Percentiles rank a stretch among this genome's conserved stretches.
Conservation (phyloP, 1,139 yeast genomes). For the Zygosaccharomyces pseudobailii region DNA sequence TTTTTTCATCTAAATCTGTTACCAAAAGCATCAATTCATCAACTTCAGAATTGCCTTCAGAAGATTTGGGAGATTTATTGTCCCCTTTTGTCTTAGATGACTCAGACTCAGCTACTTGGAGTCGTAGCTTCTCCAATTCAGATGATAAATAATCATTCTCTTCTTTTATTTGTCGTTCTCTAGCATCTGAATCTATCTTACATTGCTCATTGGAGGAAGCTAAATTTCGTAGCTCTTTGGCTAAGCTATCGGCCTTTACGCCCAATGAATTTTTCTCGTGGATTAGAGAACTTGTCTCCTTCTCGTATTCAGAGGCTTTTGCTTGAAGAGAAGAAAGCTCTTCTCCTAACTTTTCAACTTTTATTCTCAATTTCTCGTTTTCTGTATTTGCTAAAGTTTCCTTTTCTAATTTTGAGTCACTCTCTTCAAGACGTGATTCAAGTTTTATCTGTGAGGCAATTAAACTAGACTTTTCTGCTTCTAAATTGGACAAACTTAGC, state of each 20-base stretch:
- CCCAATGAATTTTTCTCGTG: slow-evolving; percentile 3
- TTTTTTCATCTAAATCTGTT: slow-evolving; percentile 69
- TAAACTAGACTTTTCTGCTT: background rate
- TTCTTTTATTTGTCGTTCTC: background rate
- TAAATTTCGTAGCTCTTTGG: slow-evolving; percentile 1
- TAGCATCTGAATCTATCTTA: slow-evolving; percentile 7
- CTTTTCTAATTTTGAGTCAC: background rate
- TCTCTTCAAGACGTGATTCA: background rate
- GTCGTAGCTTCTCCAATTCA: slow-evolving; percentile 6
- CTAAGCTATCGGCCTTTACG: background rate
- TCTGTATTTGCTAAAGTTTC: background rate
- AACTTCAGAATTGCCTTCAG: slow-evolving; percentile 41
- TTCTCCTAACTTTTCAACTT: slow-evolving; percentile 1
- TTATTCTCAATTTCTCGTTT: slow-evolving; percentile 1
- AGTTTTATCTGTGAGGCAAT: background rate
- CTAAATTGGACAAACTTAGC: background rate
- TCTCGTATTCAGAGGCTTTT: slow-evolving; percentile 2
- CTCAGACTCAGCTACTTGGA: slow-evolving; percentile 9
- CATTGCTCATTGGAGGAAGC: slow-evolving; percentile 1
- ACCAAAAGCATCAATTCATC: slow-evolving; percentile 75
- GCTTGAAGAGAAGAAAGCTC: background rate
- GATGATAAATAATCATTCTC: background rate
- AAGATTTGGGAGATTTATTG: slow-evolving; percentile 12
- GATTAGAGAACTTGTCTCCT: slow-evolving; percentile 1
- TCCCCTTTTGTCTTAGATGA: slow-evolving; percentile 13